Evolutionary conservation across 2,329 filamentous ascomycete genomes (phyloP), one percentile per base, ranked within the genome.

Genomic region (Aphanoascus verrucosus): DNA sequence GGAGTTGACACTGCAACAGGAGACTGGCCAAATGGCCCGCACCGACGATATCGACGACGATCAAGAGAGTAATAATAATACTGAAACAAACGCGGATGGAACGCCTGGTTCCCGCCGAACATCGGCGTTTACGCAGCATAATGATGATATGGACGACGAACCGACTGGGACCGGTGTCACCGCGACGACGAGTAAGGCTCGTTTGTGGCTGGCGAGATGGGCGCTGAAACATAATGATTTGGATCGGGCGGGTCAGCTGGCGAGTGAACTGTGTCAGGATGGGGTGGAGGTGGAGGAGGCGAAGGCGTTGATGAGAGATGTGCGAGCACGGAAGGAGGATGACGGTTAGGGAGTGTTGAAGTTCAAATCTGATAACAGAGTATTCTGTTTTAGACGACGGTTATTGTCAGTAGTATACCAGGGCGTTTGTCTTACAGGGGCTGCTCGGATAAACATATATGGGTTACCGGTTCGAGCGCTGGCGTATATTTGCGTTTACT

Each of bases 231-330:
- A 79, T 9, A 82, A 83, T 38, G 88, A 95, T 67, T 87, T 87
- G 62, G 75, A 77, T 32, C 79, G 85, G 17, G 88, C 88, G 3
- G 85, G 86, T 70, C 81, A 88, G 57, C 73, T 97, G 41, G 90
- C 89, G 0, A 88, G 84, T 57, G 93, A 98, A 70, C 74, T 98
- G 44, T 96, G 90, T 66, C 88, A 96, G 69, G 93, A 98, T 69
- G 93, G 93, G 0, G 84, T 94, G 23, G 93, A 97, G 69, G 88
- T 97, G 1, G 93, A 98, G 67, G 93, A 98, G 69, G 93, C 93
- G 28, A 97, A 97, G 72, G 88, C 89, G 2, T 73, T 97, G 61
- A 86, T 95, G 57, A 79, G 88, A 57, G 91, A 97, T 68, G 84
- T 94, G 11, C 79, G 90, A 60, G 85, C 85, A 3, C 79, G 86